Evolutionary conservation across 352 stramenopile species (phyloP).

Genomic region (Achlya hypogyna): DNA sequence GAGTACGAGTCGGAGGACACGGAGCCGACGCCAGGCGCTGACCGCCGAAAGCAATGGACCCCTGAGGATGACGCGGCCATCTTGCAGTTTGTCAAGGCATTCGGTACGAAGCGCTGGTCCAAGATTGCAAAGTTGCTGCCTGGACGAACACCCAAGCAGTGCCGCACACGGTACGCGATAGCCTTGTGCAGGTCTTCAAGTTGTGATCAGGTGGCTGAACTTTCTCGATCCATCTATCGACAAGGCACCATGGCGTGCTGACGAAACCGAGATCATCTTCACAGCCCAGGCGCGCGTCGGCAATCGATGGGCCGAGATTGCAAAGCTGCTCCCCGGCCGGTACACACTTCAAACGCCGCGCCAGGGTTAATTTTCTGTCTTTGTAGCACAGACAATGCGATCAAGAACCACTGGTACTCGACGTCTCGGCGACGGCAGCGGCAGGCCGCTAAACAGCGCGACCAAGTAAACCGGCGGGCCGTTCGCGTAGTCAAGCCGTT

Average conservation of each 20-base stretch:
- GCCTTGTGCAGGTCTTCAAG: neutral
- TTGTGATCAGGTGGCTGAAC: conserved; percentile 77
- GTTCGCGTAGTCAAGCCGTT: conserved; percentile 8
- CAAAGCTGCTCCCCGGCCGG: conserved; percentile 92
- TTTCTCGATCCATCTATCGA: conserved; percentile 90
- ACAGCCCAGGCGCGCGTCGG: conserved; percentile 61
- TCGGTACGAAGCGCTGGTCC: conserved; percentile 86
- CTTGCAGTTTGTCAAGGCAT: conserved; percentile 53
- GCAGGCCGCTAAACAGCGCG: conserved; percentile 37
- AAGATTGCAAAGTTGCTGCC: conserved; percentile 89
- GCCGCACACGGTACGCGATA: conserved; percentile 85
- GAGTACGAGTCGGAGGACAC: conserved; percentile 19
- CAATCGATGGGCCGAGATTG: conserved; percentile 97
- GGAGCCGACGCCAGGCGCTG: neutral
- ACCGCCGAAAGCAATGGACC: conserved; percentile 56
- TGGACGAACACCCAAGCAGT: conserved; percentile 93
- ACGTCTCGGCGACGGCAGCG: conserved; percentile 49
- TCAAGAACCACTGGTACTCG: conserved; percentile 85
- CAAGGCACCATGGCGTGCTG: conserved; percentile 87
- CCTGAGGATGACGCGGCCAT: conserved; percentile 54
- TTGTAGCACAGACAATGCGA: conserved; percentile 60
- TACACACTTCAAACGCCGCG: neutral
- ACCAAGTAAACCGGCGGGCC: neutral
- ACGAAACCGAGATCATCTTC: conserved; percentile 86
- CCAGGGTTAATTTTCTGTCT: neutral